Evolutionary conservation across 139 green algal species (phyloP).

Genomic region (Picochlorum sp.): DNA sequence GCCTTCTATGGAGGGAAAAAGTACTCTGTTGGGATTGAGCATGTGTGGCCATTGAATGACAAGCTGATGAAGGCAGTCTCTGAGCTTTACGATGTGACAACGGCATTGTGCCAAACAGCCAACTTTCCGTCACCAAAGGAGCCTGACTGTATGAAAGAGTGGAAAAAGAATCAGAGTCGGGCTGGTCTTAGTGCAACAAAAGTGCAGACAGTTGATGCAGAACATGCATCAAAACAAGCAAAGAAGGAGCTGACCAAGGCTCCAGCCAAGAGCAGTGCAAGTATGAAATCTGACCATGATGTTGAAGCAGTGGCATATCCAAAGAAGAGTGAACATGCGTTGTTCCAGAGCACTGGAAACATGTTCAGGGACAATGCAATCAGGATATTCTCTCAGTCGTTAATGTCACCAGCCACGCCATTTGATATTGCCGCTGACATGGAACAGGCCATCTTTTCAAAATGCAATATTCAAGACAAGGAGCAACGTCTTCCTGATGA

Average conservation of each 20-base stretch:
- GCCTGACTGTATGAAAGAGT: too few relatives aligned
- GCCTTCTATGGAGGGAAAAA: not conserved
- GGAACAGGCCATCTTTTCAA: not conserved
- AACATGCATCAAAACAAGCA: not conserved
- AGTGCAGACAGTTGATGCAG: not conserved
- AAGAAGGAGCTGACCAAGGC: not conserved
- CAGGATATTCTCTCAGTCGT: conserved; percentile 1
- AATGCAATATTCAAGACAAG: not conserved
- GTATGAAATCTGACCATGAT: not conserved
- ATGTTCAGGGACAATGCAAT: conserved; percentile 3
- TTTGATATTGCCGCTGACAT: not conserved
- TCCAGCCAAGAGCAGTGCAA: not conserved
- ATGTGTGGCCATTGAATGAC: conserved; percentile 2
- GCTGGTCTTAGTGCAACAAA: too few relatives aligned
- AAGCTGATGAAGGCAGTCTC: not conserved
- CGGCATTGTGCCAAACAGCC: not conserved
- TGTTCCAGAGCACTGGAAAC: conserved; percentile 4
- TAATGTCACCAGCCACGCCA: conserved; percentile 1
- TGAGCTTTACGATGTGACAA: conserved; percentile 3
- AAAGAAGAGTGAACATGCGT: not conserved
- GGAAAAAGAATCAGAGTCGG: too few relatives aligned
- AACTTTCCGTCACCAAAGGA: not conserved
- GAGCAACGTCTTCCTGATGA: not conserved
- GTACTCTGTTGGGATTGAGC: not conserved
- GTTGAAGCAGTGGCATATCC: too few relatives aligned